A percentile compares a stretch with the other conserved stretches of the same genome.
Evolutionary conservation across 2,329 filamentous ascomycete species (phyloP).

Genomic region (Pezizomycotina sp.): DNA sequence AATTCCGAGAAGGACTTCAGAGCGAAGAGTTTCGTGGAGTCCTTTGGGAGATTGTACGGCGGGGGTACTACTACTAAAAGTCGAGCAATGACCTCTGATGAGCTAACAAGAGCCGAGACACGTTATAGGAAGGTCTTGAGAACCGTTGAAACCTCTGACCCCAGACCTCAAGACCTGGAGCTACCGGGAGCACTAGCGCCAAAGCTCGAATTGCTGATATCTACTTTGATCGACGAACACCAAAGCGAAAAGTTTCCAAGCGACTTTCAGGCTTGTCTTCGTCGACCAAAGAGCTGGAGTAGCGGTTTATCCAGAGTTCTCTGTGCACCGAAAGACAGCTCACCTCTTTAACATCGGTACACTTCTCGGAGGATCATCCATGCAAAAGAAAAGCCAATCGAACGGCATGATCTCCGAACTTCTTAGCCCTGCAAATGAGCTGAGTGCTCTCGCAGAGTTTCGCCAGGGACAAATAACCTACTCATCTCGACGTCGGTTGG

Average conservation of each 20-base stretch:
- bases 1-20: no score
- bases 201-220: conserved; percentile 29
- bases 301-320: conserved; percentile 30
- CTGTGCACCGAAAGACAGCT: conserved; percentile 23
- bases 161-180: no score
- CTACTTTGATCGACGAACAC: conserved; percentile 29
- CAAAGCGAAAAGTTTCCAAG: conserved; percentile 6
- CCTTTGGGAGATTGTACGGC: no score
- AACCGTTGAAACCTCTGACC: no score
- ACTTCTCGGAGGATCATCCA: conserved; percentile 38
- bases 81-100: no score
- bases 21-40: no score
- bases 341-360: conserved; percentile 31
- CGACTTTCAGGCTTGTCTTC: conserved; percentile 33
- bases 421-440: conserved; percentile 34
- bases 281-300: conserved; percentile 34
- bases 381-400: conserved; percentile 30
- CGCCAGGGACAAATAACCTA: conserved; percentile 39
- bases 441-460: conserved; percentile 41
- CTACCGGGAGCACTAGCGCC: conserved; percentile 25
- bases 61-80: no score
- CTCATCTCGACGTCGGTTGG: conserved; percentile 46
- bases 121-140: no score
- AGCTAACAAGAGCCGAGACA: no score
- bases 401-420: conserved; percentile 34